These are phyloP conservation scores for Bretziella fagacearum DNA, from an alignment of 2,329 filamentous ascomycete species.

Conservation along the genomic window DNA sequence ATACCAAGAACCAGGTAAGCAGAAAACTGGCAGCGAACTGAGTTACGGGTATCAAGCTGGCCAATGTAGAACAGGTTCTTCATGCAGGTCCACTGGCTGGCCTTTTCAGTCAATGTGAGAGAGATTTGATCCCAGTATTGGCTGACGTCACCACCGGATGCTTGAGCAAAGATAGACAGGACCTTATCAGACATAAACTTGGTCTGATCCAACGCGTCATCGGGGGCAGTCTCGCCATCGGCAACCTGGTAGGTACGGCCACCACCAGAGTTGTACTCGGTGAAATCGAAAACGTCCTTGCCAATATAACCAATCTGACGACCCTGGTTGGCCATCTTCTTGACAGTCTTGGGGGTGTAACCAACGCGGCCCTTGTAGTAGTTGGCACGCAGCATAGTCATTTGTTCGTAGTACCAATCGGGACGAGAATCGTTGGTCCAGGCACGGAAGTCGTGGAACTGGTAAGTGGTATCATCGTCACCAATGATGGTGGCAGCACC, in stretches of 20 bases:
- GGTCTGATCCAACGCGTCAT: conserved; percentile 32
- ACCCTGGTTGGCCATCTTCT: conserved; percentile 45
- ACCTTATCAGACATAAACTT: conserved; percentile 72
- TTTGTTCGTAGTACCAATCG: conserved; percentile 87
- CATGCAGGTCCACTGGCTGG: conserved; percentile 63
- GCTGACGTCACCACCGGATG: conserved; percentile 62
- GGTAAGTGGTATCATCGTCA: conserved; percentile 50
- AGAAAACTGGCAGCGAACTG: conserved; percentile 67
- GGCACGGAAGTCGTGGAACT: conserved; percentile 85
- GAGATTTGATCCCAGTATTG: conserved; percentile 62
- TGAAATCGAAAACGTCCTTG: conserved; percentile 72
- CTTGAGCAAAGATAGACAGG: conserved; percentile 57
- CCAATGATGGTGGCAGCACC: conserved; percentile 49
- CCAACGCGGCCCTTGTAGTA: conserved; percentile 81
- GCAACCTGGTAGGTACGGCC: conserved; percentile 49
- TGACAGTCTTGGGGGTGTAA: conserved; percentile 62
- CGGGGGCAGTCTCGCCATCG: conserved; percentile 31
- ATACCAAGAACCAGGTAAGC: conserved; percentile 79
- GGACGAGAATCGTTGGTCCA: conserved; percentile 66
- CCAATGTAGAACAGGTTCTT: conserved; percentile 93
- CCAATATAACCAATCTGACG: conserved; percentile 62
- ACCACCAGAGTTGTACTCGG: conserved; percentile 53
- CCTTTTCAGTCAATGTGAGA: conserved; percentile 38
- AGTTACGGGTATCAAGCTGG: conserved; percentile 80
- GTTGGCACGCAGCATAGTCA: conserved; percentile 56